phyloP scores from a whole-genome alignment of 1,139 yeast species.

The Yamadazyma epiphylla region DNA sequence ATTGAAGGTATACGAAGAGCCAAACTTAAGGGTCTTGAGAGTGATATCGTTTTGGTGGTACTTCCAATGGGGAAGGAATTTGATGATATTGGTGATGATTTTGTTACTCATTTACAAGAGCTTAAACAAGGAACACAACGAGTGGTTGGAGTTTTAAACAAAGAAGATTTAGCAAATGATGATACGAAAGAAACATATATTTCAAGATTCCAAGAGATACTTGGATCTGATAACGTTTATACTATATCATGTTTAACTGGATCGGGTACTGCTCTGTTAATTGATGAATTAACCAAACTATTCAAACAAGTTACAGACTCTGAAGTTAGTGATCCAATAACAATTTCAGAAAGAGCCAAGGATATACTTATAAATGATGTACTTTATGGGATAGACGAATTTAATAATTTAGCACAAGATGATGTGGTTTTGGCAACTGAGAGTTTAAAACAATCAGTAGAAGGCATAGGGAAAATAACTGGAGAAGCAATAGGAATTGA shows the following conservation, averaged over 20 bases:
- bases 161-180: conserved; percentile 49
- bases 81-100: conserved; percentile 11
- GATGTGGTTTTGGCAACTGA: conserved; percentile 85
- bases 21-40: conserved; percentile 47
- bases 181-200: conserved; percentile 2
- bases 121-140: conserved; percentile 23
- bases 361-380: conserved; percentile 75
- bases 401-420: conserved; percentile 44
- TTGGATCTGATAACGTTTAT: conserved; percentile 21
- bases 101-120: conserved; percentile 25
- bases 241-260: conserved; percentile 63
- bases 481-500: conserved; percentile 89
- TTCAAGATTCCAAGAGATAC: neutral
- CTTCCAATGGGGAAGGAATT: conserved; percentile 31
- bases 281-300: conserved; percentile 23
- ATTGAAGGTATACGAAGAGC: conserved; percentile 82
- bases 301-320: conserved; percentile 52
- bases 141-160: conserved; percentile 51
- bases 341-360: conserved; percentile 69
- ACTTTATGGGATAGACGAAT: conserved; percentile 63
- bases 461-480: conserved; percentile 88
- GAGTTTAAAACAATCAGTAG: conserved; percentile 67
- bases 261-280: conserved; percentile 51
- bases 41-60: conserved; percentile 60
- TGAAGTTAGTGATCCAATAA: conserved; percentile 55